Evolutionary conservation across 805 yeast species (phyloP), one percentile per base, ranked within the genome.

Genomic region (Candida ovalis): DNA sequence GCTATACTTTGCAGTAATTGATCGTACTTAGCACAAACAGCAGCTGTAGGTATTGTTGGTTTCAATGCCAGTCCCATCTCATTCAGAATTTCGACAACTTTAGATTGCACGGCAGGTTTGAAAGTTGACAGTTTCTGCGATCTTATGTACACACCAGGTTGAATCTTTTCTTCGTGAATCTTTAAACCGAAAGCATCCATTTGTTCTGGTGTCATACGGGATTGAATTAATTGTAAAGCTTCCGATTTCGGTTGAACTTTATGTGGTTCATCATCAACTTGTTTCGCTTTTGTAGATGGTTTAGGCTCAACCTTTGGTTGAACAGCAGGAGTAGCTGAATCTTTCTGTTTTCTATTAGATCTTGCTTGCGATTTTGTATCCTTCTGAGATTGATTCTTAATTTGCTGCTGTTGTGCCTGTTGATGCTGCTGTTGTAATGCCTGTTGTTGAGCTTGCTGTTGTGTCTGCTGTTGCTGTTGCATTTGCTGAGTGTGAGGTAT

Each of bases 21-120:
- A 57, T 92, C 97, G 61, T 86, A 90, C 59, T 80, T 81, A 6
- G 82, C 75, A 67, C 88, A 79, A 1, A 91, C 89, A 45, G 75
- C 81, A 32, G 84, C 80, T 0, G 98, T 87, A 4, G 96, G 92
- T 84, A 94, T 84, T 1, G 84, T 83, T 0, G 98, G 98, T 55
- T 85, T 84, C 4, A 82, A 69, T 0, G 97, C 85, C 9, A 94
- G 68, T 3, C 84, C 90, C 50, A 94, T 67, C 60, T 94, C 99
- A 48, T 84, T 86, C 50, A 92, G 67, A 10, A 82, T 74, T 17
- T 79, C 77, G 25, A 69, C 64, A 8, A 85, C 79, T 59, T 81
- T 83, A 23, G 78, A 72, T 56, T 85, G 90, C 7, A 83, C 71
- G 36, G 86, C 82, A 2, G 96, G 92, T 58, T 90, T 90, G 60